Evolutionary conservation across 1,284 basidiomycete species (phyloP).

Genomic region (Violaceomyces palustris): DNA sequence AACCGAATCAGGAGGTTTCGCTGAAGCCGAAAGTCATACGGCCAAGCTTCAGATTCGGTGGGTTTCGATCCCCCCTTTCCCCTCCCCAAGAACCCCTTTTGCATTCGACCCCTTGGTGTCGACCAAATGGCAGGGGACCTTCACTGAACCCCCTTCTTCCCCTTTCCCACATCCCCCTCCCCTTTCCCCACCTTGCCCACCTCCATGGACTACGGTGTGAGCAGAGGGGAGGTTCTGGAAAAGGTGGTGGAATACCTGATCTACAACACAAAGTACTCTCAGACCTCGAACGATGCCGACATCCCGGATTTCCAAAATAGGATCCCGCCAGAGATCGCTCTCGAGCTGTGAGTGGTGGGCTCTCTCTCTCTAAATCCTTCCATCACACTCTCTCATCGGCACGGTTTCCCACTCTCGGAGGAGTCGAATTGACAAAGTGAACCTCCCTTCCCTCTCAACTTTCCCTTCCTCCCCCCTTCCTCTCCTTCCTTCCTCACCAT

Average conservation of each 20-base stretch:
- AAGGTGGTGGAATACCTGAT: constrained; percentile 75
- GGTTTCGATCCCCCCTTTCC: constrained; percentile 1
- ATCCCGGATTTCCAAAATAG: constrained; percentile 73
- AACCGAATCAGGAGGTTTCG: constrained; percentile 53
- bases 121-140: no score
- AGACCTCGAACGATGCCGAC: constrained; percentile 62
- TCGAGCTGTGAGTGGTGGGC: constrained; percentile 75
- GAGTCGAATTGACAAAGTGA: no score
- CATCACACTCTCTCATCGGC: neutral
- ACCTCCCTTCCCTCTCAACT: no score
- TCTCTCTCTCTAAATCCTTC: no score
- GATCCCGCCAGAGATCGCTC: constrained; percentile 70
- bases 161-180: no score
- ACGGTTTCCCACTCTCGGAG: no score
- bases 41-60: constrained; percentile 55
- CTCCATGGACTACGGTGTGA: constrained; percentile 9
- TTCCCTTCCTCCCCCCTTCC: no score
- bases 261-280: constrained; percentile 68
- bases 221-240: constrained; percentile 69
- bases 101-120: neutral
- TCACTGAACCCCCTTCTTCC: neutral
- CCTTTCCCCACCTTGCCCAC: neutral
- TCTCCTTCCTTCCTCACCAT: no score
- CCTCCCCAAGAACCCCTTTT: neutral
- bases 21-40: constrained; percentile 53